Percentiles rank a stretch among this genome's conserved stretches.
Conservation (phyloP, 2,329 filamentous ascomycete genomes). For the Neoascochyta sp. region DNA sequence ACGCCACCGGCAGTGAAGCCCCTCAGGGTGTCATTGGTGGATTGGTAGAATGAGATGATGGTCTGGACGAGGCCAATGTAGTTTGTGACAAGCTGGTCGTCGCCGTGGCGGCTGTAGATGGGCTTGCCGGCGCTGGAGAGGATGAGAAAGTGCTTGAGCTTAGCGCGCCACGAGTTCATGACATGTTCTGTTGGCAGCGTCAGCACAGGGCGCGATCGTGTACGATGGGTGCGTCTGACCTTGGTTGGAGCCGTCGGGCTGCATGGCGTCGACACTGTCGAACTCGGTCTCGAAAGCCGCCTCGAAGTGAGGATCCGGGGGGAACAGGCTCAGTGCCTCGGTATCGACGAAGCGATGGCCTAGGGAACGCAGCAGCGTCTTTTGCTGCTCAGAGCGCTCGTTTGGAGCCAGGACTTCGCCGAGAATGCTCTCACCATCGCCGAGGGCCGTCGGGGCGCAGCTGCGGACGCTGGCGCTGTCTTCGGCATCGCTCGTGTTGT, state of each 20-base stretch:
- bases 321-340: conserved; percentile 54
- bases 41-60: conserved; percentile 94
- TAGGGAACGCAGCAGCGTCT: conserved; percentile 65
- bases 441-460: conserved; percentile 60
- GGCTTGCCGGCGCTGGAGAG: conserved; percentile 94
- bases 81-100: conserved; percentile 82
- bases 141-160: conserved; percentile 96
- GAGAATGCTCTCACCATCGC: conserved; percentile 71
- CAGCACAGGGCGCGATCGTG: conserved; percentile 20
- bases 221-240: conserved; percentile 47
- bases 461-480: conserved; percentile 66
- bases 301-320: conserved; percentile 50
- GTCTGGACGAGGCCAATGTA: conserved; percentile 96
- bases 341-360: conserved; percentile 53
- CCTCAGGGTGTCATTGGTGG: conserved; percentile 69
- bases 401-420: conserved; percentile 63
- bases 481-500: conserved; percentile 54
- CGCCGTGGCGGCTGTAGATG: conserved; percentile 93
- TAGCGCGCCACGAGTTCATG: conserved; percentile 77
- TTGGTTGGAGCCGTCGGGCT: conserved; percentile 54
- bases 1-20: conserved; percentile 84
- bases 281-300: conserved; percentile 74
- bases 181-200: conserved; percentile 43
- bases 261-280: conserved; percentile 63
- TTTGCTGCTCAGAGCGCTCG: conserved; percentile 59